Percentiles rank a stretch among this genome's conserved stretches.
Evolutionary conservation across 1,284 basidiomycete genomes (phyloP).

Genomic region (Leccinum olivaceoglutinosum): DNA sequence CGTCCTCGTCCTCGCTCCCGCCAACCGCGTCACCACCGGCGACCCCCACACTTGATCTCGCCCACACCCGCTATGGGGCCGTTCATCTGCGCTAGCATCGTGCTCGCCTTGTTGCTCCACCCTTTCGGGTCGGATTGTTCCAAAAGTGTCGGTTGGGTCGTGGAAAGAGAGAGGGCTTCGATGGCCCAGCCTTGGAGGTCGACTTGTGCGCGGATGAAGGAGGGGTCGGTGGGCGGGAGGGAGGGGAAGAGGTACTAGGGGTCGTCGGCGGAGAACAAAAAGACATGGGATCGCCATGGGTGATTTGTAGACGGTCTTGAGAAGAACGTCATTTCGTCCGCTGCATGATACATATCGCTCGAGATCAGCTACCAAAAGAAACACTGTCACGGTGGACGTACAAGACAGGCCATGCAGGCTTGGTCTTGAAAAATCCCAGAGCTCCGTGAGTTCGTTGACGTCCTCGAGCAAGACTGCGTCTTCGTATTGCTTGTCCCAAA

Average conservation of each 20-base stretch:
- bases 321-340: slow-evolving; percentile 84
- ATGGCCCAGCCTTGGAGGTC: slow-evolving; percentile 97
- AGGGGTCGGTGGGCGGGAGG: slow-evolving; percentile 67
- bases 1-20: slow-evolving; percentile 29
- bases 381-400: slow-evolving; percentile 37
- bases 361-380: slow-evolving; percentile 4
- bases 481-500: slow-evolving; percentile 91
- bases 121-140: slow-evolving; percentile 98
- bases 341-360: slow-evolving; percentile 35
- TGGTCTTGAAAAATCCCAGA: slow-evolving; percentile 90
- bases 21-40: slow-evolving; percentile 39
- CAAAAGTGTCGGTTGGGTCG: slow-evolving; percentile 88
- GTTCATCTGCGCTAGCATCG: slow-evolving; percentile 90
- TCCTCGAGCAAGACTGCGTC: slow-evolving; percentile 85
- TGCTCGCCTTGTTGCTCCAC: slow-evolving; percentile 88
- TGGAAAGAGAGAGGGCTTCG: slow-evolving; percentile 91
- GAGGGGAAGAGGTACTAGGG: slow-evolving; percentile 72
- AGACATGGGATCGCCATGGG: slow-evolving; percentile 92
- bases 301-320: slow-evolving; percentile 97
- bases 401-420: slow-evolving; percentile 89
- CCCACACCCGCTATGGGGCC: slow-evolving; percentile 76
- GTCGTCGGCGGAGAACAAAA: slow-evolving; percentile 93
- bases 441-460: slow-evolving; percentile 85
- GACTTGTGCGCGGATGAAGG: slow-evolving; percentile 88
- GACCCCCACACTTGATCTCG: slow-evolving; percentile 35